These are phyloP conservation scores for Puccinia polysora DNA, from an alignment of 1,284 basidiomycete genomes.

Conservation along the genomic window DNA sequence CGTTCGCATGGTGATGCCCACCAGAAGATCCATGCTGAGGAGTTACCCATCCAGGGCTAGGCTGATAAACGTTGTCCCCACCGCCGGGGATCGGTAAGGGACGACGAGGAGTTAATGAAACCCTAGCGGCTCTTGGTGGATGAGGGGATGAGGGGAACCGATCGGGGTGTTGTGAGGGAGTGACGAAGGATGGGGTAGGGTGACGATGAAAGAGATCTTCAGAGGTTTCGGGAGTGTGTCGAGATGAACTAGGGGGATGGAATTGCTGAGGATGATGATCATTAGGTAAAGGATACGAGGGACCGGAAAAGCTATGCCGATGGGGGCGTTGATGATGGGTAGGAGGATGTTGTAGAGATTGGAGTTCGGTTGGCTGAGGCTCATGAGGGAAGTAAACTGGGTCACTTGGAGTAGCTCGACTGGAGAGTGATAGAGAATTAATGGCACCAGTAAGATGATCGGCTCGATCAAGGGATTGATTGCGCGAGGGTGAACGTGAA, in stretches of 20 bases:
- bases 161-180: slow-evolving; percentile 13
- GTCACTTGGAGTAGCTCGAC: neutral
- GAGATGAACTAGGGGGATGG: slow-evolving; percentile 1
- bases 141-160: neutral
- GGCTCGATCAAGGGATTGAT: slow-evolving; percentile 27
- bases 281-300: slow-evolving; percentile 18
- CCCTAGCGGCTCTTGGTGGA: neutral
- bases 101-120: slow-evolving; percentile 19
- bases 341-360: slow-evolving; percentile 7
- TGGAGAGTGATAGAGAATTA: slow-evolving; percentile 26
- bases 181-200: neutral
- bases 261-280: neutral
- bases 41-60: slow-evolving; percentile 19
- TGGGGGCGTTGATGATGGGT: slow-evolving; percentile 10
- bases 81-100: slow-evolving; percentile 32
- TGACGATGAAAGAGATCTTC: slow-evolving; percentile 5
- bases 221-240: neutral
- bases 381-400: slow-evolving; percentile 24
- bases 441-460: slow-evolving; percentile 6
- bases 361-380: slow-evolving; percentile 9
- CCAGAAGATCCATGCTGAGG: neutral
- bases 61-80: slow-evolving; percentile 7
- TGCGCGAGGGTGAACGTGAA: slow-evolving; percentile 31
- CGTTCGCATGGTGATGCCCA: neutral
- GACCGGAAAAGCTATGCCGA: slow-evolving; percentile 37